phyloP scores from a whole-genome alignment of 2,329 filamentous ascomycete genomes.

The Talaromyces sp. region DNA sequence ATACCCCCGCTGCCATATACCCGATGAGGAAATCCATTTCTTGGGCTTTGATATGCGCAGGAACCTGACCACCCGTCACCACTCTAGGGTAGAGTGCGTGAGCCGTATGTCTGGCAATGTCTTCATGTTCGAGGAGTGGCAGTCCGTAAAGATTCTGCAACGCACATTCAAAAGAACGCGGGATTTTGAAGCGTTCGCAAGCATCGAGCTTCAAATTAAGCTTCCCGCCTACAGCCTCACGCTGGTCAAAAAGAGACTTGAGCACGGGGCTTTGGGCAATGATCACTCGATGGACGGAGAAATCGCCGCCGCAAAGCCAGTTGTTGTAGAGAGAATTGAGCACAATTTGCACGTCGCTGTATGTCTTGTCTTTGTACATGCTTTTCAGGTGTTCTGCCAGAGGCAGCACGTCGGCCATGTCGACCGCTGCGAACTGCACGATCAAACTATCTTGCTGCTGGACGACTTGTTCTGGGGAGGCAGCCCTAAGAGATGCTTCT shows the following conservation, averaged over 20 bases:
- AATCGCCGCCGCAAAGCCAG: conserved; percentile 7
- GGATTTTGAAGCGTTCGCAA: conserved; percentile 18
- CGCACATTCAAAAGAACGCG: conserved; percentile 21
- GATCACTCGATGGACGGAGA: conserved; percentile 17
- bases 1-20: conserved; percentile 26
- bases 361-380: conserved; percentile 12
- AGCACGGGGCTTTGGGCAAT: conserved; percentile 22
- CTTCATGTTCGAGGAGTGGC: conserved; percentile 14
- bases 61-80: neutral
- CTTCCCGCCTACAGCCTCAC: neutral
- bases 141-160: conserved; percentile 24
- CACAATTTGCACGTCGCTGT: conserved; percentile 18
- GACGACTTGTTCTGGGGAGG: neutral
- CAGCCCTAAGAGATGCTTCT: neutral
- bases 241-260: conserved; percentile 13
- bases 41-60: conserved; percentile 15
- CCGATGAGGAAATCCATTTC: conserved; percentile 25
- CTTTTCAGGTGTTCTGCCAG: conserved; percentile 11
- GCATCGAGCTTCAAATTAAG: conserved; percentile 15
- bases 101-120: conserved; percentile 15
- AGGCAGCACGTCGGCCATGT: neutral
- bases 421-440: neutral
- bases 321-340: conserved; percentile 16
- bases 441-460: neutral
- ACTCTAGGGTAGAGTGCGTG: conserved; percentile 12